Conservation (phyloP, 2,329 filamentous ascomycete genomes). For the Neonectria hederae region DNA sequence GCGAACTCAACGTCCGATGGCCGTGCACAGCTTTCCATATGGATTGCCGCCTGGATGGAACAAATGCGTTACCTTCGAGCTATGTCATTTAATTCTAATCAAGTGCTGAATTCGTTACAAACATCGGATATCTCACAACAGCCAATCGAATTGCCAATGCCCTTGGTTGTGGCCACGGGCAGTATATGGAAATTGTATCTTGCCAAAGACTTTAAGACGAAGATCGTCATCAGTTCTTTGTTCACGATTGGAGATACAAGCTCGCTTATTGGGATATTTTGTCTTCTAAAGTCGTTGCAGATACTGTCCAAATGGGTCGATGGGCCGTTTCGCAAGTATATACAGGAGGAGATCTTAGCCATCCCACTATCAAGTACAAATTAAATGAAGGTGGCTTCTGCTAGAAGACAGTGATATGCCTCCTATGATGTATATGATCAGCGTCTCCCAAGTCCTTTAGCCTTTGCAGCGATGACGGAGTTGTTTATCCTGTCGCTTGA, state of each 20-base stretch:
- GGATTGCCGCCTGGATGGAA: slow-evolving; percentile 4
- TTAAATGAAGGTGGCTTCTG: too few relatives aligned
- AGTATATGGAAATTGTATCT: not conserved
- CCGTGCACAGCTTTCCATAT: slow-evolving; percentile 5
- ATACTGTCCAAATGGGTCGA: not conserved
- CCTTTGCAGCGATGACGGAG: too few relatives aligned
- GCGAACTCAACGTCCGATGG: not conserved
- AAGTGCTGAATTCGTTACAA: not conserved
- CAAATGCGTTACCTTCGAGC: slow-evolving; percentile 9
- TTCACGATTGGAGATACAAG: not conserved
- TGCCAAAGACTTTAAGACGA: not conserved
- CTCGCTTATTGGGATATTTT: slow-evolving; percentile 2
- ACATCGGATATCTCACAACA: not conserved
- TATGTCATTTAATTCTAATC: not conserved
- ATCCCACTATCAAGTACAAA: not conserved
- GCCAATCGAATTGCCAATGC: not conserved
- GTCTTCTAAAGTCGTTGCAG: slow-evolving; percentile 5
- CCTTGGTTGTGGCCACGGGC: not conserved
- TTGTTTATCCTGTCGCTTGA: too few relatives aligned
- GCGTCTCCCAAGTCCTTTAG: too few relatives aligned
- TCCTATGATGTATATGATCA: too few relatives aligned
- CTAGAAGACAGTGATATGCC: too few relatives aligned
- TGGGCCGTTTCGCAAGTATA: not conserved
- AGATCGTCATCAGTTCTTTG: not conserved
- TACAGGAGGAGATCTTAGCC: not conserved